These are phyloP conservation scores for Hyaloscypha hepaticicola DNA, from an alignment of 495 filamentous ascomycete genomes.

Conservation along the genomic window DNA sequence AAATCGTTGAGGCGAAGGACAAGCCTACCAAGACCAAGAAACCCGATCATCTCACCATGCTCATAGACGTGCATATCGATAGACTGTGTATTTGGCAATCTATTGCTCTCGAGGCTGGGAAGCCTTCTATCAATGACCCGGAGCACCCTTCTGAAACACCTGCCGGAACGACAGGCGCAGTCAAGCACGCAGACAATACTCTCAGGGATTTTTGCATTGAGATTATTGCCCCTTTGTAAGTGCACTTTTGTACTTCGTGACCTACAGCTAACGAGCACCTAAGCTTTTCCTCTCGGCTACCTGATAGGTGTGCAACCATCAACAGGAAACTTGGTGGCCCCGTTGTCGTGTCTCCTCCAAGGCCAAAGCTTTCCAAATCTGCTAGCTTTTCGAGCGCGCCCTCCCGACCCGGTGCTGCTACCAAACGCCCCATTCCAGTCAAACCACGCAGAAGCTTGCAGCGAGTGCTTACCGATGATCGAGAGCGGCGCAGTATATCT, in stretches of 20 bases:
- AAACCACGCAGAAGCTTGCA: conserved; percentile 63
- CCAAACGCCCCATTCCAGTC: conserved; percentile 48
- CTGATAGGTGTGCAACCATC: conserved; percentile 73
- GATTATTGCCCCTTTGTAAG: conserved; percentile 89
- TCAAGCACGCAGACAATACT: conserved; percentile 35
- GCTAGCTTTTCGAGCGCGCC: conserved; percentile 30
- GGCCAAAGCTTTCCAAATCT: conserved; percentile 47
- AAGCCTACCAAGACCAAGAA: conserved; percentile 37
- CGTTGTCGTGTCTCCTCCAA: conserved; percentile 59
- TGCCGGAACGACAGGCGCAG: neutral
- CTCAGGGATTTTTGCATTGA: conserved; percentile 78
- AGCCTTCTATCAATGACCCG: neutral
- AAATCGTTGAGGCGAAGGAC: conserved; percentile 32
- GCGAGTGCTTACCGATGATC: conserved; percentile 69
- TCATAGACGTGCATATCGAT: conserved; percentile 85
- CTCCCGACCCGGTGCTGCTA: conserved; percentile 54
- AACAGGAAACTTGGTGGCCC: conserved; percentile 87
- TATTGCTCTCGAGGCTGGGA: conserved; percentile 50
- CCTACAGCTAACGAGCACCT: conserved; percentile 2
- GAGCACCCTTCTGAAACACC: neutral
- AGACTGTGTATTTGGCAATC: conserved; percentile 96
- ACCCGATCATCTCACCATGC: conserved; percentile 45
- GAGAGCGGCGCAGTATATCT: conserved; percentile 40
- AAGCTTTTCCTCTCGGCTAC: conserved; percentile 79
- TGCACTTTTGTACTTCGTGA: conserved; percentile 1